These are phyloP conservation scores for Fusarium burgessii DNA, from an alignment of 2,329 filamentous ascomycete genomes.

Conservation along the genomic window DNA sequence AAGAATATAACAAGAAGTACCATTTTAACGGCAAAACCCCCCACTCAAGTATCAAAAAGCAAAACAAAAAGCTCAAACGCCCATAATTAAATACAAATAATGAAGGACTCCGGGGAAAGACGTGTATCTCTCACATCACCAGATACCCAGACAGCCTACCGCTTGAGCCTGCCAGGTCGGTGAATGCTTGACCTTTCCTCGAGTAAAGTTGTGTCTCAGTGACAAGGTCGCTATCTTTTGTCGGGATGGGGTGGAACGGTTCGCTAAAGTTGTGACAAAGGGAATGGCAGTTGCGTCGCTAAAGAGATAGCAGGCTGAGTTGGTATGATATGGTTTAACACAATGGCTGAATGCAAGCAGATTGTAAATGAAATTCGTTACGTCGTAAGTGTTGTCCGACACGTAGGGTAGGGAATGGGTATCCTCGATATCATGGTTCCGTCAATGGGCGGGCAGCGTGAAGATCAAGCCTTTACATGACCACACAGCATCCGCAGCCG, in stretches of 20 bases:
- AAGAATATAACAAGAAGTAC: slow-evolving; percentile 27
- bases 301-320: slow-evolving; percentile 43
- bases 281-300: slow-evolving; percentile 46
- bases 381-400: slow-evolving; percentile 45
- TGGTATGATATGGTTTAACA: slow-evolving; percentile 44
- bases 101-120: slow-evolving; percentile 26
- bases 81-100: slow-evolving; percentile 47
- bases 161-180: slow-evolving; percentile 34
- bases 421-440: slow-evolving; percentile 18
- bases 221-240: slow-evolving; percentile 32
- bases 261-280: slow-evolving; percentile 44
- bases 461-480: slow-evolving; percentile 56
- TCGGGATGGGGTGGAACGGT: slow-evolving; percentile 27
- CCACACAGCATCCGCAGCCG: slow-evolving; percentile 64
- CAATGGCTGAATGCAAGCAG: slow-evolving; percentile 48
- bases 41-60: slow-evolving; percentile 18
- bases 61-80: slow-evolving; percentile 36
- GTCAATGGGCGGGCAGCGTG: not conserved
- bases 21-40: slow-evolving; percentile 22
- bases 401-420: slow-evolving; percentile 27
- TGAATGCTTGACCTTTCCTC: slow-evolving; percentile 26
- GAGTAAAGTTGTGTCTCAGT: slow-evolving; percentile 21
- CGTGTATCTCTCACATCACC: slow-evolving; percentile 21
- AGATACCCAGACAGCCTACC: slow-evolving; percentile 23
- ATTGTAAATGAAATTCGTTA: slow-evolving; percentile 49